Percentiles rank a stretch among this genome's conserved stretches.
Evolutionary conservation across 805 yeast genomes (phyloP).

Genomic region (Maudiozyma barnettii): DNA sequence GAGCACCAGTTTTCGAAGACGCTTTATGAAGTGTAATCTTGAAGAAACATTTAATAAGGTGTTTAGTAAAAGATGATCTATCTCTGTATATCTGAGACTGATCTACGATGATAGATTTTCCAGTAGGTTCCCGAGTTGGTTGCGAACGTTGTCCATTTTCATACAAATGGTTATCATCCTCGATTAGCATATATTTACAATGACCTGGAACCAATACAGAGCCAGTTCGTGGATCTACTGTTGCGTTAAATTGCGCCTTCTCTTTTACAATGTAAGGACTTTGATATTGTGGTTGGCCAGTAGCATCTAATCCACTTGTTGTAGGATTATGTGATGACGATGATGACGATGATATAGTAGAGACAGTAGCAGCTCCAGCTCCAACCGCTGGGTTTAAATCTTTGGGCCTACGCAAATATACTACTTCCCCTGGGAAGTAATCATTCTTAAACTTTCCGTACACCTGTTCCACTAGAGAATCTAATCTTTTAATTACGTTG

Average conservation of each 20-base stretch:
- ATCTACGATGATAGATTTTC: conserved; percentile 57
- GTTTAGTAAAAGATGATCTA: conserved; percentile 78
- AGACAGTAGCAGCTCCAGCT: not conserved
- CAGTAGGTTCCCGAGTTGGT: not conserved
- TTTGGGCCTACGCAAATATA: conserved; percentile 40
- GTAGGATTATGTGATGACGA: conserved; percentile 13
- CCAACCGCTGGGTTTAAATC: not conserved
- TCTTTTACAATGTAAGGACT: conserved; percentile 57
- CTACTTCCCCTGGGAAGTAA: conserved; percentile 86
- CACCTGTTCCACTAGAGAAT: conserved; percentile 79
- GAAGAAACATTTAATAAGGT: conserved; percentile 80
- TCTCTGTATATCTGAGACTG: conserved; percentile 71
- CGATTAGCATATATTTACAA: conserved; percentile 62
- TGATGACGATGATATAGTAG: conserved; percentile 4
- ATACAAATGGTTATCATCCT: conserved; percentile 23
- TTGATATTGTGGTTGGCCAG: conserved; percentile 14
- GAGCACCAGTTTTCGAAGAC: conserved; percentile 81
- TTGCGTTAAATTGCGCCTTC: conserved; percentile 66
- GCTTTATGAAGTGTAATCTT: conserved; percentile 60
- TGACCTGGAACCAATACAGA: conserved; percentile 41
- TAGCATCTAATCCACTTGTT: conserved; percentile 4
- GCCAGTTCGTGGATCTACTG: conserved; percentile 26
- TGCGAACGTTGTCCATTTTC: not conserved
- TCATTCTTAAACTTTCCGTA: conserved; percentile 69
- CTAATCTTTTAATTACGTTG: conserved; percentile 71